A percentile compares a stretch with the other conserved stretches of the same genome.
Evolutionary conservation across 2,329 filamentous ascomycete genomes (phyloP).

Genomic region (Cercospora sesami): DNA sequence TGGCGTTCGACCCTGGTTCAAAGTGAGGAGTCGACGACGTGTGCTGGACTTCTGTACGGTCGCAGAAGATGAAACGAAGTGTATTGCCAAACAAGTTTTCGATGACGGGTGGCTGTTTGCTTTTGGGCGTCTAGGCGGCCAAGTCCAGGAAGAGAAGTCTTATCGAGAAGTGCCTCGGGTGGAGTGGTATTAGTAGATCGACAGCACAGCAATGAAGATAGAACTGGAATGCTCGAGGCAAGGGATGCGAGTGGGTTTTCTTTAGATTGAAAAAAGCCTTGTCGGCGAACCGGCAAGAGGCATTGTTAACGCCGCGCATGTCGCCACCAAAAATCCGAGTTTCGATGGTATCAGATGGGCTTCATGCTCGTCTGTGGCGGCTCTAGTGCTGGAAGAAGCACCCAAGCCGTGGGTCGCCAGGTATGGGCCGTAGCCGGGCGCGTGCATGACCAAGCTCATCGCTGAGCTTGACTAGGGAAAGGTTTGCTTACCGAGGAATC

Average conservation of each 20-base stretch:
- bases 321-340: background rate
- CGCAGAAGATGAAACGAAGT: background rate
- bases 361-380: background rate
- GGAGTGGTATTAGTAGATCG: background rate
- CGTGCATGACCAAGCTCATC: background rate
- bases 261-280: background rate
- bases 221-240: background rate
- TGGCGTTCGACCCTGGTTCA: background rate
- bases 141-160: background rate
- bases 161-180: background rate
- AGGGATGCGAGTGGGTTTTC: slow-evolving; percentile 1
- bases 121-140: background rate
- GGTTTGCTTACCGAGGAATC: background rate
- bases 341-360: slow-evolving; percentile 1
- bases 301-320: background rate
- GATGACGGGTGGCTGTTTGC: background rate
- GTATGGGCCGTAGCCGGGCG: background rate
- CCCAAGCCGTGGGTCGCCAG: background rate
- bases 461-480: background rate
- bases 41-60: background rate
- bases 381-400: slow-evolving; percentile 6
- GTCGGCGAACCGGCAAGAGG: background rate
- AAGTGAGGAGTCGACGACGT: background rate
- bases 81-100: background rate
- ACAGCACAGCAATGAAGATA: background rate